phyloP scores from a whole-genome alignment of 345 rosid genomes.

The Gossypium sturtianum region DNA sequence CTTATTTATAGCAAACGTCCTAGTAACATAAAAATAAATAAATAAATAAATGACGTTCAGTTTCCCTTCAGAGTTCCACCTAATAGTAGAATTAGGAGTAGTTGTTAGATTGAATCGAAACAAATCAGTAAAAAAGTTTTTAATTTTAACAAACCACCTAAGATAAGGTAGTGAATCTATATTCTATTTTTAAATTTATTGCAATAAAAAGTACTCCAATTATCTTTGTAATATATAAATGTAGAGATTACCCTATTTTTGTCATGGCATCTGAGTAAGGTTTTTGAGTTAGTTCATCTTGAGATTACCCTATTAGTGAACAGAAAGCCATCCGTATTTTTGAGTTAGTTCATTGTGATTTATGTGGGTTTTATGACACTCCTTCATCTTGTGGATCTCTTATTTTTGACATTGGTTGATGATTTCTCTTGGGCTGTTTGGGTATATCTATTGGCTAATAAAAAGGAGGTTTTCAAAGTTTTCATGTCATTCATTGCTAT shows the following conservation, averaged over 20 bases:
- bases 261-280: too few relatives aligned
- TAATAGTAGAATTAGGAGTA: too few relatives aligned
- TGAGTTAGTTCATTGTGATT: not conserved
- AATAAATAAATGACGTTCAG: too few relatives aligned
- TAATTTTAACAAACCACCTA: too few relatives aligned
- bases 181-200: too few relatives aligned
- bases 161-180: too few relatives aligned
- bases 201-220: too few relatives aligned
- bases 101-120: rapidly evolving
- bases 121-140: rapidly evolving
- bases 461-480: not conserved
- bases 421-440: not conserved
- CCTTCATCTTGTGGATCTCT: not conserved
- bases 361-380: not conserved
- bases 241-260: too few relatives aligned
- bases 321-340: not conserved
- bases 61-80: too few relatives aligned
- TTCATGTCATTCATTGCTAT: not conserved
- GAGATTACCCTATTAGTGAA: too few relatives aligned
- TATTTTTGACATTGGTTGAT: not conserved
- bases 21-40: not conserved
- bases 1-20: not conserved
- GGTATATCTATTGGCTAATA: not conserved
- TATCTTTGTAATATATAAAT: too few relatives aligned
- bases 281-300: too few relatives aligned